Conservation (phyloP, 129 eudicot genomes). For the Artemisia annua region DNA sequence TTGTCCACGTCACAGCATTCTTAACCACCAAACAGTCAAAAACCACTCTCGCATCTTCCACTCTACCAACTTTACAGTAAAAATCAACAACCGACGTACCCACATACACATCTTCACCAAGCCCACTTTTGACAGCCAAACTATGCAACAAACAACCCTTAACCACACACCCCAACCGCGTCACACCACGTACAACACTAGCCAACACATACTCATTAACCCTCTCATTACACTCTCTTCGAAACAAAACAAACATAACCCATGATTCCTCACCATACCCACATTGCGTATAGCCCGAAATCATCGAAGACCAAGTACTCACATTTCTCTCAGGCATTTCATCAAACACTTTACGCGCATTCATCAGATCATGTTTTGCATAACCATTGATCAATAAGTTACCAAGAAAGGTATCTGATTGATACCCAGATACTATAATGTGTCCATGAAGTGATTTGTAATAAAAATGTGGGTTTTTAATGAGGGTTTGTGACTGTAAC, state of each 20-base stretch:
- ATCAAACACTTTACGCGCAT: constrained; percentile 54
- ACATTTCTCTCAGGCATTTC: constrained; percentile 61
- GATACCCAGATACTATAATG: constrained; percentile 47
- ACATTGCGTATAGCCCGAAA: constrained; percentile 42
- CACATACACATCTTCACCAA: constrained; percentile 55
- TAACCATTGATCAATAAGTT: constrained; percentile 49
- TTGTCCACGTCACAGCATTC: constrained; percentile 57
- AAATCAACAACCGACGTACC: constrained; percentile 62
- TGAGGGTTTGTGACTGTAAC: constrained; percentile 17
- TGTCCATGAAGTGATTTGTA: constrained; percentile 48
- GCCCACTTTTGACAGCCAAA: constrained; percentile 50
- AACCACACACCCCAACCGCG: constrained; percentile 32
- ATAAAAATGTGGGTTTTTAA: constrained; percentile 23
- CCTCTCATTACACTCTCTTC: constrained; percentile 35
- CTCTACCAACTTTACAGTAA: constrained; percentile 43
- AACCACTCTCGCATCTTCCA: constrained; percentile 50
- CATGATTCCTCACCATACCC: constrained; percentile 55
- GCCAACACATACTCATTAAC: constrained; percentile 65
- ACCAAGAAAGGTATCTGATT: constrained; percentile 41
- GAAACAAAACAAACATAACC: constrained; percentile 41
- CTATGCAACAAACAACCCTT: constrained; percentile 47
- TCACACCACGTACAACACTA: constrained; percentile 49
- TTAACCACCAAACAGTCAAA: constrained; percentile 47
- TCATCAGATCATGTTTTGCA: constrained; percentile 38
- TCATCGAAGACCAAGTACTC: constrained; percentile 64